A percentile compares a stretch with the other conserved stretches of the same genome.
These are phyloP conservation scores for Cadophora luteo-olivacea DNA, from an alignment of 2,329 filamentous ascomycete genomes.

Conservation along the genomic window DNA sequence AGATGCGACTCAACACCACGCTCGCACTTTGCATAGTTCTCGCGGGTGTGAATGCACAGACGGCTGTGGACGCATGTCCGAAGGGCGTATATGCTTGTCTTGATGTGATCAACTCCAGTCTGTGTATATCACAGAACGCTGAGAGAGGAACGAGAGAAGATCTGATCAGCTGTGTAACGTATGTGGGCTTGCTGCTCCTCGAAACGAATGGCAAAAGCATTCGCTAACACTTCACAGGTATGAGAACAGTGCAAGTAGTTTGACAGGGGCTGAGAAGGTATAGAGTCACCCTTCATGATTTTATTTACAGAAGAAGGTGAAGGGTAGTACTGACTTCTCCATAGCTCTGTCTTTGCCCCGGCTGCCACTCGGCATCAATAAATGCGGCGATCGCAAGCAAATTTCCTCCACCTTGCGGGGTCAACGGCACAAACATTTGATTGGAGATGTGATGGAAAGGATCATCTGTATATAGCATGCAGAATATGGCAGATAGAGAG, in stretches of 20 bases:
- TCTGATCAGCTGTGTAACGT: constrained; percentile 24
- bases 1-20: constrained; percentile 3
- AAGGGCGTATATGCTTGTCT: constrained; percentile 16
- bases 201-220: not conserved
- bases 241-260: constrained; percentile 19
- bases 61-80: constrained; percentile 11
- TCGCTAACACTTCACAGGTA: not conserved
- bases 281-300: not conserved
- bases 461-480: not conserved
- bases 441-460: no score
- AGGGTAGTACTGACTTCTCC: no score
- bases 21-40: constrained; percentile 13
- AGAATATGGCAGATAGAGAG: no score
- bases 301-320: not conserved
- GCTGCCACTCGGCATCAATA: constrained; percentile 31
- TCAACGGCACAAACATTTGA: not conserved
- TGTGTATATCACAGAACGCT: constrained; percentile 25
- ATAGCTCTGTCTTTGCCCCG: constrained; percentile 29
- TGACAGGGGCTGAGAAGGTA: constrained; percentile 30
- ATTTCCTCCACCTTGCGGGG: constrained; percentile 27
- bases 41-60: constrained; percentile 16
- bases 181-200: constrained; percentile 15
- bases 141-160: constrained; percentile 20
- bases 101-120: constrained; percentile 24
- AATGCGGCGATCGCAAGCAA: constrained; percentile 25